Percentiles rank a stretch among this genome's conserved stretches.
Evolutionary conservation across 768 basidiomycete species (phyloP).

Genomic region (Candolleomyces efflorescens): DNA sequence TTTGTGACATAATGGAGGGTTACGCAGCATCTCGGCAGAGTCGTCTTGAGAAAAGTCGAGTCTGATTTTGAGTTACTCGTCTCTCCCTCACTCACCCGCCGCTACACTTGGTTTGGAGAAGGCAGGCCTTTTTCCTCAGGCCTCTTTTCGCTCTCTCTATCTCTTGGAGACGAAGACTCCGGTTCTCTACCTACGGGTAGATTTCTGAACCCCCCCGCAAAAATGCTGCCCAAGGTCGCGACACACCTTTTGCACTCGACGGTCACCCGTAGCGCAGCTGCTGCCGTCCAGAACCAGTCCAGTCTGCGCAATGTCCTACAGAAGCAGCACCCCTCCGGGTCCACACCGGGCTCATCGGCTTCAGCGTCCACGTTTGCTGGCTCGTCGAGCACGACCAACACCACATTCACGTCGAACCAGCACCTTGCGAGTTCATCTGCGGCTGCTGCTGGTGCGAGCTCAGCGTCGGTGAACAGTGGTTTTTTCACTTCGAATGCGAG

Average conservation of each 20-base stretch:
- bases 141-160: too few relatives aligned
- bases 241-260: conserved; percentile 75
- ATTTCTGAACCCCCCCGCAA: not conserved
- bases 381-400: conserved; percentile 26
- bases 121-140: not conserved
- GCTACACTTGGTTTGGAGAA: not conserved
- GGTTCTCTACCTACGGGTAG: not conserved
- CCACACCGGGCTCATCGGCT: conserved; percentile 18
- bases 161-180: not conserved
- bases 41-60: not conserved
- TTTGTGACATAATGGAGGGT: not conserved
- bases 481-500: too few relatives aligned
- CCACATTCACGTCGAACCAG: too few relatives aligned
- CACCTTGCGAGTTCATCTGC: too few relatives aligned
- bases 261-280: conserved; percentile 62
- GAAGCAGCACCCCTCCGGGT: conserved; percentile 36
- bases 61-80: not conserved
- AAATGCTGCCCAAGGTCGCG: conserved; percentile 81
- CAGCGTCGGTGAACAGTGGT: too few relatives aligned
- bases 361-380: conserved; percentile 26
- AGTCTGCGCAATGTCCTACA: conserved; percentile 77
- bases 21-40: not conserved
- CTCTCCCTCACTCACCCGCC: not conserved
- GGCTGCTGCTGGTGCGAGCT: too few relatives aligned
- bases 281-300: conserved; percentile 70